A percentile compares a stretch with the other conserved stretches of the same genome.
These are phyloP conservation scores for Bjerkandera adusta DNA, from an alignment of 1,284 basidiomycete species.

Conservation along the genomic window DNA sequence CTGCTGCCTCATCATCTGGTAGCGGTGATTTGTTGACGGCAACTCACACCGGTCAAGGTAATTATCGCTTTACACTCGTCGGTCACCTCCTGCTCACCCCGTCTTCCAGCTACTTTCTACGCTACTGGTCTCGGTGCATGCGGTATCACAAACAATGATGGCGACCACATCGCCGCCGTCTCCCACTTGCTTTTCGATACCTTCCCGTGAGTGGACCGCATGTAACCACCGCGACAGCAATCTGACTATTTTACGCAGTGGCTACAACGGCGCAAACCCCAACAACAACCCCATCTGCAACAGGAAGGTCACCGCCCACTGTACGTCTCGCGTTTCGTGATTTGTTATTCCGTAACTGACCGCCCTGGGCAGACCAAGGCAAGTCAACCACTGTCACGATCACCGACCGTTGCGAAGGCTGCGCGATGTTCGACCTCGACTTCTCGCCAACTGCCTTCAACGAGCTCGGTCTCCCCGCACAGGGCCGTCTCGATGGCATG, in stretches of 20 bases:
- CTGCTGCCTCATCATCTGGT: conserved; percentile 13
- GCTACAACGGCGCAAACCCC: conserved; percentile 34
- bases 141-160: conserved; percentile 55
- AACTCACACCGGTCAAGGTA: conserved; percentile 51
- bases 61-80: conserved; percentile 1
- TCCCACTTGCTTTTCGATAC: conserved; percentile 55
- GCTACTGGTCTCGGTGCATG: conserved; percentile 66
- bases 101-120: conserved; percentile 52
- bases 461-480: conserved; percentile 28
- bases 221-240: neutral
- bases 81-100: conserved; percentile 2
- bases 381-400: conserved; percentile 37
- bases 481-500: conserved; percentile 18
- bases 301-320: conserved; percentile 34
- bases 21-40: conserved; percentile 33
- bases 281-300: conserved; percentile 47
- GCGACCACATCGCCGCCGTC: conserved; percentile 61
- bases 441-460: conserved; percentile 39
- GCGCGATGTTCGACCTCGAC: conserved; percentile 41
- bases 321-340: conserved; percentile 20
- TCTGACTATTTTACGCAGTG: conserved; percentile 11
- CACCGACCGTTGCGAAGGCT: conserved; percentile 42
- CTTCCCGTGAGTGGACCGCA: conserved; percentile 49
- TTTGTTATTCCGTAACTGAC: neutral
- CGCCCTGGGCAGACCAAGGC: conserved; percentile 35